A percentile compares a stretch with the other conserved stretches of the same genome.
Evolutionary conservation across 2,329 filamentous ascomycete species (phyloP).

Genomic region (Drechslerella stenobrocha): DNA sequence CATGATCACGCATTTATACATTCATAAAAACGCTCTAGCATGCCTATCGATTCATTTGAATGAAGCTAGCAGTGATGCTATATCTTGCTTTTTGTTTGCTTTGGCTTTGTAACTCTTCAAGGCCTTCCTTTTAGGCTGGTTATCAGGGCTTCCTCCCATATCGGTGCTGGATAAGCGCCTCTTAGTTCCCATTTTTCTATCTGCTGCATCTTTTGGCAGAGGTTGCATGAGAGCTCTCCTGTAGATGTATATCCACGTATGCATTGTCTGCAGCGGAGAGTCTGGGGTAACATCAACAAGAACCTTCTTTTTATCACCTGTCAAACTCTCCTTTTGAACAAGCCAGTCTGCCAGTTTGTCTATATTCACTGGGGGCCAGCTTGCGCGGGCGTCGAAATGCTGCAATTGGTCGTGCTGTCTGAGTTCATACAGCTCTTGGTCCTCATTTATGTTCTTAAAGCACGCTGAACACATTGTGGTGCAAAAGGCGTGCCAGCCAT

Average conservation of each 20-base stretch:
- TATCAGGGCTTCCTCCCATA: not conserved
- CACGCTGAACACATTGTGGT: constrained; percentile 4
- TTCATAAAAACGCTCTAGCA: too few species aligned
- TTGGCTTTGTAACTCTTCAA: constrained; percentile 20
- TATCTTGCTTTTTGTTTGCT: constrained; percentile 27
- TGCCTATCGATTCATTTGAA: constrained; percentile 14
- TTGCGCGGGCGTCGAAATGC: not conserved
- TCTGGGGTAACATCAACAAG: constrained; percentile 23
- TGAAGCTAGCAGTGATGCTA: constrained; percentile 27
- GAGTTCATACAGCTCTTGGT: too few species aligned
- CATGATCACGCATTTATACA: too few species aligned
- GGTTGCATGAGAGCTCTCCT: constrained; percentile 2
- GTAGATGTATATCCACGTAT: constrained; percentile 22
- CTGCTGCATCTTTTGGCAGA: not conserved
- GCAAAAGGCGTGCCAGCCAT: constrained; percentile 21
- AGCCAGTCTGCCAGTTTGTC: constrained; percentile 20
- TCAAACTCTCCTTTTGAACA: constrained; percentile 15
- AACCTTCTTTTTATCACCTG: constrained; percentile 15
- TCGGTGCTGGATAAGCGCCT: constrained; percentile 12
- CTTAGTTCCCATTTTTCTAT: constrained; percentile 19
- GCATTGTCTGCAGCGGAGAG: not conserved
- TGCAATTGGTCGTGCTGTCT: too few species aligned
- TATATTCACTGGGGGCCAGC: constrained; percentile 10
- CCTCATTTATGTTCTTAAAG: too few species aligned
- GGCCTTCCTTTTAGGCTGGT: constrained; percentile 9